These are phyloP conservation scores for Cryphonectria parasitica DNA, from an alignment of 2,329 filamentous ascomycete genomes.

Conservation along the genomic window DNA sequence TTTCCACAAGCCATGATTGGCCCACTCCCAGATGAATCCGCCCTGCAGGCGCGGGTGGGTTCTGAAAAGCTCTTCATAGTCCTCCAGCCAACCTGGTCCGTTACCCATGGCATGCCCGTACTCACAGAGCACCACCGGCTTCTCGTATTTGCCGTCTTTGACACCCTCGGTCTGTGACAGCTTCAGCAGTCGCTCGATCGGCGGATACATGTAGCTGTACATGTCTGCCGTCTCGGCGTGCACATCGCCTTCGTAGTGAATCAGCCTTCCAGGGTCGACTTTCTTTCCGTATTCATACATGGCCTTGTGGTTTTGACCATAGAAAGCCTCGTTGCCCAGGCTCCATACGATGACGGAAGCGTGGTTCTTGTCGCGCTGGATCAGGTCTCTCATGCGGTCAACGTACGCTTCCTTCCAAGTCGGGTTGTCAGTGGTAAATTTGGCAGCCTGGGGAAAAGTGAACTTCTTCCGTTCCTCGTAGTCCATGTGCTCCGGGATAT, in stretches of 20 bases:
- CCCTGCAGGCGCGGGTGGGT: constrained; percentile 65
- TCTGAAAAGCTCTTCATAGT: constrained; percentile 69
- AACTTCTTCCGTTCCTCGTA: constrained; percentile 64
- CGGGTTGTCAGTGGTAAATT: constrained; percentile 64
- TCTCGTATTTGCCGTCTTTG: constrained; percentile 49
- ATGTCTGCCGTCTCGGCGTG: constrained; percentile 65
- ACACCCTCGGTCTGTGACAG: constrained; percentile 50
- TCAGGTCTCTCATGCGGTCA: constrained; percentile 66
- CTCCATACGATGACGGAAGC: constrained; percentile 74
- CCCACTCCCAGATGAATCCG: constrained; percentile 71
- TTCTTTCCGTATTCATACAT: constrained; percentile 68
- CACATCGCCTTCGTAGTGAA: constrained; percentile 70
- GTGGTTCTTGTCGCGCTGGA: constrained; percentile 73
- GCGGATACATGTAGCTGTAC: constrained; percentile 70
- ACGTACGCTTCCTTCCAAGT: constrained; percentile 67
- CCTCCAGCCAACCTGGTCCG: constrained; percentile 69
- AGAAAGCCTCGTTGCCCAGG: constrained; percentile 74
- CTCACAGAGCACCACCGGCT: constrained; percentile 64
- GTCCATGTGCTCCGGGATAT: constrained; percentile 59
- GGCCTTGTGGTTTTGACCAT: constrained; percentile 67
- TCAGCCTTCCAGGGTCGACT: constrained; percentile 59
- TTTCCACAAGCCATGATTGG: constrained; percentile 61
- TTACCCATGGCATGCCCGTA: constrained; percentile 74
- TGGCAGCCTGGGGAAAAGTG: constrained; percentile 57
- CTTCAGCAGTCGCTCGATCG: constrained; percentile 53